phyloP scores from a whole-genome alignment of 2,329 filamentous ascomycete genomes.

The Aspergillus uvarum region DNA sequence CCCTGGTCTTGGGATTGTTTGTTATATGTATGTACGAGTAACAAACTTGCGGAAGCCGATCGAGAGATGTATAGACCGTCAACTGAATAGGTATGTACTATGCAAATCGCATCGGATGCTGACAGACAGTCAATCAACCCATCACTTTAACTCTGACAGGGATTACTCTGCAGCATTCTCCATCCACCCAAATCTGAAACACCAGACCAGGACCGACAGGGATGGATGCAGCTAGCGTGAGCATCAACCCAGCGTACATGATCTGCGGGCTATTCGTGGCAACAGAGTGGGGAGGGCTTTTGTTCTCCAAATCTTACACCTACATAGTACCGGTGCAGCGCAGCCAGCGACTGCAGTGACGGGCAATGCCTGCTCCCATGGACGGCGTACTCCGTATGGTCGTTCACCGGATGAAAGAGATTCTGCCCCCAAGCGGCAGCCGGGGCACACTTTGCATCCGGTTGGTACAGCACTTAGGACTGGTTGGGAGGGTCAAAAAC shows the following conservation, averaged over 20 bases:
- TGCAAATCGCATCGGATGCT: background rate
- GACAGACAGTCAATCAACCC: background rate
- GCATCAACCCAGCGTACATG: conserved; percentile 5
- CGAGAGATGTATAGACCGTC: background rate
- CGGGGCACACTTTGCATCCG: too few relatives aligned
- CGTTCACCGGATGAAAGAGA: background rate
- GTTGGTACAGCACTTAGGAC: too few relatives aligned
- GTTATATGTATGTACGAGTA: background rate
- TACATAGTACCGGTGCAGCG: background rate
- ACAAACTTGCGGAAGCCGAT: background rate
- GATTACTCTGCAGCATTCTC: background rate
- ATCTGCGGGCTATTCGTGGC: conserved; percentile 3
- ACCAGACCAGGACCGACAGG: conserved; percentile 1
- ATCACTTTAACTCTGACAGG: conserved; percentile 1
- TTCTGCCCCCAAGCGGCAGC: conserved; percentile 6
- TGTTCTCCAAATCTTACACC: background rate
- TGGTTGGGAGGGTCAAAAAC: conserved; percentile 23
- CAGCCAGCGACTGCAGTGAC: background rate
- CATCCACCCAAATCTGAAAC: conserved; percentile 5
- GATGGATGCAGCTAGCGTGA: conserved; percentile 2
- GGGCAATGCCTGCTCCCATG: background rate
- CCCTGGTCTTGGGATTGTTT: background rate
- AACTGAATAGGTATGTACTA: background rate
- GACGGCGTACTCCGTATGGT: background rate
- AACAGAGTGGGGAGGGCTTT: background rate